Evolutionary conservation across 169 alveolate species (phyloP).

Genomic region (Condylostoma magnum): DNA sequence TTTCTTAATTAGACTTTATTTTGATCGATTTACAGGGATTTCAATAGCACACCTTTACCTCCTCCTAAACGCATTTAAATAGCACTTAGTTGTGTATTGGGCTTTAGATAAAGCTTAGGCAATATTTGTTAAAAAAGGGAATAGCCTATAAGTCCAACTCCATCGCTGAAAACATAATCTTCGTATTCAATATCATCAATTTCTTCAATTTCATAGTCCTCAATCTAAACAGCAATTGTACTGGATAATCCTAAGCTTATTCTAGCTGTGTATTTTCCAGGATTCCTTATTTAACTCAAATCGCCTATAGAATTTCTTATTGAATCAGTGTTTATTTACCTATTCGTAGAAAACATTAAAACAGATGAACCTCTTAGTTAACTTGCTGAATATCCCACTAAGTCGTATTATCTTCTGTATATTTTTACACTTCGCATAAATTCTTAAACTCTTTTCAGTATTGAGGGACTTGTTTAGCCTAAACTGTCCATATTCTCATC

Average conservation of each 20-base stretch:
- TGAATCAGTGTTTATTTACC: background rate
- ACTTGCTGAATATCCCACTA: too few species aligned
- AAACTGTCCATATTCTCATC: constrained; percentile 26
- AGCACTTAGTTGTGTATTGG: background rate
- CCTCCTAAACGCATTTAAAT: constrained; percentile 19
- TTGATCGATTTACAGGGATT: background rate
- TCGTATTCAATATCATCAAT: constrained; percentile 3
- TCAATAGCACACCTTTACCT: constrained; percentile 10
- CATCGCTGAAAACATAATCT: constrained; percentile 3
- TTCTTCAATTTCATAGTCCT: background rate
- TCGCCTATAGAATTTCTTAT: constrained; percentile 2
- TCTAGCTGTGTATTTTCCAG: constrained; percentile 6
- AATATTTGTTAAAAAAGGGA: background rate
- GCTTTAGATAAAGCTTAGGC: background rate
- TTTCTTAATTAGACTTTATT: background rate
- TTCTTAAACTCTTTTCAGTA: constrained; percentile 9
- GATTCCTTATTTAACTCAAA: background rate
- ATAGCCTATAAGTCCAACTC: constrained; percentile 1
- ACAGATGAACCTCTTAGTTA: too few species aligned
- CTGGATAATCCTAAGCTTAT: constrained; percentile 15
- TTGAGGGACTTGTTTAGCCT: constrained; percentile 2
- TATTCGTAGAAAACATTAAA: too few species aligned
- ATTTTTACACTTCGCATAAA: too few species aligned
- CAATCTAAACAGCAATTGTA: background rate
- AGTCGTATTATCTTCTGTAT: too few species aligned